A percentile compares a stretch with the other conserved stretches of the same genome.
Evolutionary conservation across 306 rosid genomes (phyloP).

Genomic region (Trifolium pratense): DNA sequence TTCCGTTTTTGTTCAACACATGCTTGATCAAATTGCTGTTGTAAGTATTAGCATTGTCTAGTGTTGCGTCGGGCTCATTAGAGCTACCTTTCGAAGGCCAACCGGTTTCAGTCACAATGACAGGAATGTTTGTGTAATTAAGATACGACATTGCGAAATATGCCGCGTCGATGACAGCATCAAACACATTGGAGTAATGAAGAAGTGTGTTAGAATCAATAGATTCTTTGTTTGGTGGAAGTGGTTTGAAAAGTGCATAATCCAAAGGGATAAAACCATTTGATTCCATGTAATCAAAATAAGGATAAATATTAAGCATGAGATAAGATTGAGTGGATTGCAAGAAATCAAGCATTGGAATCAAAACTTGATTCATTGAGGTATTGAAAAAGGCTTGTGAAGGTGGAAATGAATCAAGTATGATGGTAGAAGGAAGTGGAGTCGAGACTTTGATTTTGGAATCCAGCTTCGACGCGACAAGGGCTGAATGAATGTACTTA

Average conservation of each 20-base stretch:
- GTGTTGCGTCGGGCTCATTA: constrained; percentile 74
- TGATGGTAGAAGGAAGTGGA: constrained; percentile 74
- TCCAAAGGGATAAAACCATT: constrained; percentile 81
- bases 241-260: constrained; percentile 72
- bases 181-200: constrained; percentile 83
- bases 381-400: constrained; percentile 84
- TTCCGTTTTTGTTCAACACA: constrained; percentile 74
- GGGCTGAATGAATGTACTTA: constrained; percentile 76
- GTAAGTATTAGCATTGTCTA: constrained; percentile 76
- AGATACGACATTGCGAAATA: constrained; percentile 76
- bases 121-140: constrained; percentile 71
- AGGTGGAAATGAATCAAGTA: constrained; percentile 91
- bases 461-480: constrained; percentile 75
- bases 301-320: constrained; percentile 78
- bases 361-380: constrained; percentile 61
- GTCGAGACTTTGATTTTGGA: constrained; percentile 73
- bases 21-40: constrained; percentile 84
- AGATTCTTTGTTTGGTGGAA: constrained; percentile 74
- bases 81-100: constrained; percentile 81
- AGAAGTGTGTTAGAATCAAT: constrained; percentile 81
- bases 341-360: constrained; percentile 74
- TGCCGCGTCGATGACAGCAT: constrained; percentile 79
- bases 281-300: constrained; percentile 84
- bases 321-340: constrained; percentile 74
- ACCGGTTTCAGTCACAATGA: constrained; percentile 78